Evolutionary conservation across 768 basidiomycete species (phyloP).

Genomic region (Mycena vitilis): DNA sequence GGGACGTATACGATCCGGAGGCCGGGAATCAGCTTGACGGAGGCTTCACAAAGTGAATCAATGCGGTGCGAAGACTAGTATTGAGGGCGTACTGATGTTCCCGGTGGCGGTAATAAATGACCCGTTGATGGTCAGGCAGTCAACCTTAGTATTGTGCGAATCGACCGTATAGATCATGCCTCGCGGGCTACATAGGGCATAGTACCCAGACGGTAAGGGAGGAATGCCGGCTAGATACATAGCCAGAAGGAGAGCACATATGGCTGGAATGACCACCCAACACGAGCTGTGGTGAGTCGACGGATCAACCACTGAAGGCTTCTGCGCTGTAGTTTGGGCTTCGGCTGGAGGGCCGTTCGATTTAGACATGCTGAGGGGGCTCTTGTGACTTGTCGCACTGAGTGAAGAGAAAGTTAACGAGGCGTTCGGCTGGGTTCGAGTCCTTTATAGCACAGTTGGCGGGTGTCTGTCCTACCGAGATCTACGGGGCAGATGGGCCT

Average conservation of each 20-base stretch:
- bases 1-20: conserved; percentile 35
- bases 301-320: too few species aligned
- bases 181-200: conserved; percentile 66
- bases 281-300: neutral
- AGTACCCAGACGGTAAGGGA: conserved; percentile 37
- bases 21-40: conserved; percentile 27
- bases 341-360: too few species aligned
- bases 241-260: conserved; percentile 14
- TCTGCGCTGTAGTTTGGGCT: too few species aligned
- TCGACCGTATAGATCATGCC: conserved; percentile 80
- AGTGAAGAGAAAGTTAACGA: too few species aligned
- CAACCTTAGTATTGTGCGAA: conserved; percentile 57
- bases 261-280: conserved; percentile 10
- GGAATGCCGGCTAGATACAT: neutral
- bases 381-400: too few species aligned
- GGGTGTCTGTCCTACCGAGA: too few species aligned
- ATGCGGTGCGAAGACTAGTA: neutral
- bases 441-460: too few species aligned
- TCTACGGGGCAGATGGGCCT: too few species aligned
- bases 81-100: conserved; percentile 52
- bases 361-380: too few species aligned
- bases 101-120: conserved; percentile 63
- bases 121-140: conserved; percentile 70
- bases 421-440: too few species aligned
- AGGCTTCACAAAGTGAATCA: conserved; percentile 45